Evolutionary conservation across 495 filamentous ascomycete genomes (phyloP).

Genomic region (Xylaria castorea): DNA sequence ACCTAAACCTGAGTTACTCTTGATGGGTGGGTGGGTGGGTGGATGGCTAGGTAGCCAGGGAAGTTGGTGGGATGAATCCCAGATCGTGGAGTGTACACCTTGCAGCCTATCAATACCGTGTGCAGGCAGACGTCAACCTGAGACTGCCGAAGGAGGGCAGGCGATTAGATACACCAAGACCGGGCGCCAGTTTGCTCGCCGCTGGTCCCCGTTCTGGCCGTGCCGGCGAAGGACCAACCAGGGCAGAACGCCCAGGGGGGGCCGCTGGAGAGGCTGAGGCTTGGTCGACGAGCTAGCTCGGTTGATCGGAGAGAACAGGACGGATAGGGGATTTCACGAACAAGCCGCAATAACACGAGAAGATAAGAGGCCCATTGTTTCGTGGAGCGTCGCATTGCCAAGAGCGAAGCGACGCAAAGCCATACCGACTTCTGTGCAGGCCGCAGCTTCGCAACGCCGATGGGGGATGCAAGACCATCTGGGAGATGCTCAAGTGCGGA

Average conservation of each 20-base stretch:
- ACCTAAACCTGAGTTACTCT: neutral
- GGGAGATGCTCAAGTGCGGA: conserved; percentile 14
- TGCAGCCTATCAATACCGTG: conserved; percentile 39
- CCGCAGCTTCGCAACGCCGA: conserved; percentile 28
- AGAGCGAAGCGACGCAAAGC: conserved; percentile 29
- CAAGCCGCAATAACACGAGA: conserved; percentile 42
- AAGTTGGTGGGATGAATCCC: conserved; percentile 33
- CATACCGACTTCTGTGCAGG: conserved; percentile 28
- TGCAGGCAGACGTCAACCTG: conserved; percentile 26
- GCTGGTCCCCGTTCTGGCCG: conserved; percentile 30
- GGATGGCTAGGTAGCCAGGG: conserved; percentile 28
- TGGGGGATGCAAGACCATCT: conserved; percentile 18
- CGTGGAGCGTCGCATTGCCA: conserved; percentile 27
- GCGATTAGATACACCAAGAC: conserved; percentile 25
- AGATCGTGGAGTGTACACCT: conserved; percentile 48
- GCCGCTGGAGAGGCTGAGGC: conserved; percentile 22
- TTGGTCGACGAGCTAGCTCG: conserved; percentile 26
- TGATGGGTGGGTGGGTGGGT: conserved; percentile 3
- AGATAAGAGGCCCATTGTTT: conserved; percentile 35
- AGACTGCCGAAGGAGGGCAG: conserved; percentile 30
- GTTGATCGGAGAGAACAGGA: conserved; percentile 33
- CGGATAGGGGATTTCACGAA: conserved; percentile 30
- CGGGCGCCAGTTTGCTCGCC: conserved; percentile 16
- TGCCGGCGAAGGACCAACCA: neutral
- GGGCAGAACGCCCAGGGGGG: conserved; percentile 16